These are phyloP conservation scores for Cryptococcus amylolentus DNA, from an alignment of 1,284 basidiomycete species.

Conservation along the genomic window DNA sequence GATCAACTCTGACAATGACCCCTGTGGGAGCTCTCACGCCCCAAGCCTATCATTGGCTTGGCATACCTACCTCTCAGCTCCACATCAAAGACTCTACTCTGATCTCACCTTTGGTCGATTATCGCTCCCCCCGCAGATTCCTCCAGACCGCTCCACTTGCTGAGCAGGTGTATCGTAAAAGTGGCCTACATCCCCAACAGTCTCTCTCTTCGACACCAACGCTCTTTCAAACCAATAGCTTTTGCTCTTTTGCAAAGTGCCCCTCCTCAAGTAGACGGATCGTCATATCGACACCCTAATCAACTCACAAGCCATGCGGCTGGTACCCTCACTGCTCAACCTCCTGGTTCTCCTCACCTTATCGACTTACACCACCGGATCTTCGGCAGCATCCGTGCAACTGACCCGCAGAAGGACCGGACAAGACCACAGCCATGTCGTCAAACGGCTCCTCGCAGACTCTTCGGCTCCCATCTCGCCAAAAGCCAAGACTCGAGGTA, in stretches of 20 bases:
- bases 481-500: not conserved
- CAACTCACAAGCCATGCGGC: not conserved
- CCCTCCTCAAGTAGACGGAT: not conserved
- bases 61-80: too few species aligned
- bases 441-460: constrained; percentile 5
- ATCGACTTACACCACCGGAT: not conserved
- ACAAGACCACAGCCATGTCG: not conserved
- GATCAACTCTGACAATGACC: not conserved
- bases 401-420: not conserved
- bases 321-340: not conserved
- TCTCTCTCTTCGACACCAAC: not conserved
- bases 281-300: not conserved
- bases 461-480: not conserved
- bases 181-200: not conserved
- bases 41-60: too few species aligned
- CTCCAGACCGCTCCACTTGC: not conserved
- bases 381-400: not conserved
- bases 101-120: not conserved
- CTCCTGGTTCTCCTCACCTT: not conserved
- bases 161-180: not conserved
- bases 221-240: not conserved
- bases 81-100: not conserved
- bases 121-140: not conserved
- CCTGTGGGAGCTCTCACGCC: not conserved
- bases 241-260: not conserved